Percentiles rank a stretch among this genome's conserved stretches.
These are phyloP conservation scores for Ustilago trichophora DNA, from an alignment of 1,284 basidiomycete genomes.

Conservation along the genomic window DNA sequence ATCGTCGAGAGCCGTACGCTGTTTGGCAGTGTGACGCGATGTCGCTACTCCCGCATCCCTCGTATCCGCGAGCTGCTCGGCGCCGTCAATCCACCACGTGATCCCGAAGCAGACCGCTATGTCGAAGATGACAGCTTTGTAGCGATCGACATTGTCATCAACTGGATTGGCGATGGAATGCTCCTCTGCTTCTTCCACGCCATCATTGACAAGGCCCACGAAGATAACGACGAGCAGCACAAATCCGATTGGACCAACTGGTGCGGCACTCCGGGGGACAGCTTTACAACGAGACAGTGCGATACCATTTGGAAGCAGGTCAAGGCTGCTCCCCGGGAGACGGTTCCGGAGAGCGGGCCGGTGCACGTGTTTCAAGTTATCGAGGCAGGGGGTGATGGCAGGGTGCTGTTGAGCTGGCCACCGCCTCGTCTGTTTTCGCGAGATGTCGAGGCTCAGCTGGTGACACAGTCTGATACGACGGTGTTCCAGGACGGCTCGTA, in stretches of 20 bases:
- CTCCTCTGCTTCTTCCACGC: conserved; percentile 96
- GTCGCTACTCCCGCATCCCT: conserved; percentile 69
- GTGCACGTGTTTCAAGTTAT: conserved; percentile 83
- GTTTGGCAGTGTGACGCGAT: conserved; percentile 90
- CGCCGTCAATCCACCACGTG: conserved; percentile 65
- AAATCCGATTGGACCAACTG: conserved; percentile 91
- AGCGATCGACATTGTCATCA: conserved; percentile 89
- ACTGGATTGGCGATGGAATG: conserved; percentile 89
- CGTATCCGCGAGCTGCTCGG: conserved; percentile 69
- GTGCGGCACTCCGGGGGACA: conserved; percentile 78
- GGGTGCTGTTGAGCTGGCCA: conserved; percentile 85
- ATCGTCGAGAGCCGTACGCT: conserved; percentile 82
- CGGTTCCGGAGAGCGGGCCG: conserved; percentile 47
- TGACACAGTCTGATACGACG: conserved; percentile 21
- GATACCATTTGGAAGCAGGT: conserved; percentile 45
- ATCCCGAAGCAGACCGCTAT: conserved; percentile 74
- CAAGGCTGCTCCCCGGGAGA: conserved; percentile 11
- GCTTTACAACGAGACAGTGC: conserved; percentile 65
- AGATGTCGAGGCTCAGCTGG: conserved; percentile 5
- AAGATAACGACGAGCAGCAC: conserved; percentile 80
- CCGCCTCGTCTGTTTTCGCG: conserved; percentile 67
- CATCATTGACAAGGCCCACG: conserved; percentile 73
- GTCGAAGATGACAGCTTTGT: conserved; percentile 82
- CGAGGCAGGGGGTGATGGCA: conserved; percentile 70
- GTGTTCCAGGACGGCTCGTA: conserved; percentile 72